Base-by-base conservation (phyloP, 2,329 filamentous ascomycete genomes). In the Colletotrichum tabaci region DNA sequence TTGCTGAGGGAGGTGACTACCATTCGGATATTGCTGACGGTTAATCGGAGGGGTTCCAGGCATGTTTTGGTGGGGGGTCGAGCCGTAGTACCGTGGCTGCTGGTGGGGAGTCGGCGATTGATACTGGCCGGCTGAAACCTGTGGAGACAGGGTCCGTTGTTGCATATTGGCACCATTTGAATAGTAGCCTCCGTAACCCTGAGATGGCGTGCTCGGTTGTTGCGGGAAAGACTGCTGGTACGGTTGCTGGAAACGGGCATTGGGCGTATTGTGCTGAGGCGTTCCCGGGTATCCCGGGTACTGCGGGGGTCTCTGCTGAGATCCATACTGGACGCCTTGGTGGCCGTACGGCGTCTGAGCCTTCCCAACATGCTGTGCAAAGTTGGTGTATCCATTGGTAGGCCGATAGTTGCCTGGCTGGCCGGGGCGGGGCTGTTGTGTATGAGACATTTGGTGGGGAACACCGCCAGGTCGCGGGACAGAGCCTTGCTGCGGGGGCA, bases 281-380 rank as follows among this genome's bases (percentile, higher is more conserved):
- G 81, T 80, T 74, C 75, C 64, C 18, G 71, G 78, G 57, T 84
- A 85, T 9, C 77, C 78, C 6, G 79, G 74, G 55, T 83, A 84
- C 66, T 84, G 84, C 35, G 78, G 80, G 16, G 84, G 82, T 64
- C 87, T 83, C 72, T 81, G 84, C 73, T 86, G 87, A 52, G 80
- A 83, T 42, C 82, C 82, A 71, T 84, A 88, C 56, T 87, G 83
- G 79, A 87, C 84, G 72, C 81, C 84, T 72, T 87, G 83, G 68
- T 89, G 87, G 13, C 85, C 84, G 68, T 87, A 89, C 0, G 85
- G 84, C 9, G 84, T 84, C 68, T 87, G 85, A 13, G 85, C 81
- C 76, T 90, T 90, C 60, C 83, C 84, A 62, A 88, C 80, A 74
- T 87, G 86, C 9, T 86, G 84, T 5, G 84, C 82, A 73, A 86